Base-by-base conservation (phyloP, 2,329 filamentous ascomycete species). In the Phaeosphaeria sp. region DNA sequence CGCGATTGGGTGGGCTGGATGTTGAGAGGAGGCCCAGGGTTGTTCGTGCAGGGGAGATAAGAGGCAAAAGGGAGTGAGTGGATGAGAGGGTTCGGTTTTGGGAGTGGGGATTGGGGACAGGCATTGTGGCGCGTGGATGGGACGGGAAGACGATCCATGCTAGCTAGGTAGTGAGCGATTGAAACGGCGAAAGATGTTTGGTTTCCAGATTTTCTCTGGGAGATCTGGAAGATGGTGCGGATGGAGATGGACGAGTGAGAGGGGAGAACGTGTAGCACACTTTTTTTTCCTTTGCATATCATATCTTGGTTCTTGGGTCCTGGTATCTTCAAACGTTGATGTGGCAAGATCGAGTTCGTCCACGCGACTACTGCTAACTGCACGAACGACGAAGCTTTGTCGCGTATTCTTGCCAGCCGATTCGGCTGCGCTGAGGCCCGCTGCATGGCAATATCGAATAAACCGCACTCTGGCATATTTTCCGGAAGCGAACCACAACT, bases 11-110 rank as follows among this genome's bases (percentile, higher is more conserved):
- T 46, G 20, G 46, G 21, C 24, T 25, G 46, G 46, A 20, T 13
- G 42, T 21, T 13, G n/a, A 22, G 42, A 9, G 18, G 42, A 18
- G 15, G 15, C 9, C 40, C 8, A 20, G 2, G 40, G 44, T 33
- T 55, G 46, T 21, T 45, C n/a, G n/a, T 30, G 43, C 20, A 39
- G 33, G 39, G 42, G 21, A 15, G 39, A n/a, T 21, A 25, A 50
- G 33, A 33, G 39, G 15, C 24, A 18, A 44, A 40, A 20, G 17
- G 42, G 18, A 27, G 3, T 43, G 30, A 44, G 48, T 56, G 53
- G 53, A 33, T 51, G 48, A 36, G 53, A 56, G 43, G 6, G 43
- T 24, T 13, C 25, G 33, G 48, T 51, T 51, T 47, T 40, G 53
- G 30, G 15, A 30, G 30, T n/a, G n/a, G n/a, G n/a, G n/a, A n/a